phyloP scores from a whole-genome alignment of 2,329 filamentous ascomycete genomes.

The Alternaria tenuissima region DNA sequence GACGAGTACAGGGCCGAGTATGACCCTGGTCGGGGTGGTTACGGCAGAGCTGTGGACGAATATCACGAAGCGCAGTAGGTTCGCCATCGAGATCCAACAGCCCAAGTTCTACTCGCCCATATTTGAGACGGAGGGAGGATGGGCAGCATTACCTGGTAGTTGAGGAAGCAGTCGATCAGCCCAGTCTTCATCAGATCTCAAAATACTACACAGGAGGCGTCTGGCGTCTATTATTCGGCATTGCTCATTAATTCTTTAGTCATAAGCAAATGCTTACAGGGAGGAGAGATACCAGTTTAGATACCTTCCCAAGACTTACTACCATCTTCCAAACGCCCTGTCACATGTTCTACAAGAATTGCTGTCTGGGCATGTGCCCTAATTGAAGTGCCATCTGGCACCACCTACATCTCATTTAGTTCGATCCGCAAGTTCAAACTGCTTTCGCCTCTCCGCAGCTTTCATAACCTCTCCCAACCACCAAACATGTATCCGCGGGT shows the following conservation, averaged over 20 bases:
- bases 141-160: not conserved
- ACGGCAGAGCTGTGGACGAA: conserved; percentile 71
- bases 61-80: conserved; percentile 37
- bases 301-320: conserved; percentile 9
- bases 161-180: not conserved
- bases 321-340: conserved; percentile 18
- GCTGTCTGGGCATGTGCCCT: not conserved
- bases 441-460: conserved; percentile 41
- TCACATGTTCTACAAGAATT: conserved; percentile 13
- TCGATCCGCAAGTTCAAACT: conserved; percentile 43
- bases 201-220: conserved; percentile 28
- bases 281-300: conserved; percentile 4
- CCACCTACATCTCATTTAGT: conserved; percentile 20
- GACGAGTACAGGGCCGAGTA: conserved; percentile 98
- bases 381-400: not conserved
- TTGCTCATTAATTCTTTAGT: conserved; percentile 5
- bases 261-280: conserved; percentile 1
- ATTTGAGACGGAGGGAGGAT: not conserved
- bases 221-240: conserved; percentile 19
- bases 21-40: conserved; percentile 90
- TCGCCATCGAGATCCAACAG: not conserved
- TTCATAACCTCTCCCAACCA: conserved; percentile 77
- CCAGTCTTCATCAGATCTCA: not conserved
- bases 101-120: not conserved
- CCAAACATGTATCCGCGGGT: conserved; percentile 90